Evolutionary conservation across 495 filamentous ascomycete genomes (phyloP).

Genomic region (Neurospora sp.): DNA sequence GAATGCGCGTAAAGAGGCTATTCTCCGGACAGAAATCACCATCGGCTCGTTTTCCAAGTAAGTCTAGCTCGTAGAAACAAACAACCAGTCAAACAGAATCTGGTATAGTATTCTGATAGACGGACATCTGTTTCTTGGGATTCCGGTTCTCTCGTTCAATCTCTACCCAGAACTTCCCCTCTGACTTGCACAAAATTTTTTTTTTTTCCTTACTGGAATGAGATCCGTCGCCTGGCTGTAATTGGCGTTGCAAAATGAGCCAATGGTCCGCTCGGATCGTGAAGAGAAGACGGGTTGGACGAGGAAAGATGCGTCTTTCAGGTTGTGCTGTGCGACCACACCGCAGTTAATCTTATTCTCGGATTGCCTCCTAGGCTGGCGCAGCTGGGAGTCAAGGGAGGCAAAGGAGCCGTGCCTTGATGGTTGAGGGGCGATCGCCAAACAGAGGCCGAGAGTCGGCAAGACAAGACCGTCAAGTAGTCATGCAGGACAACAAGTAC

Average conservation of each 20-base stretch:
- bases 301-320: constrained; percentile 20
- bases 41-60: background rate
- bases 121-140: background rate
- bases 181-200: constrained; percentile 4
- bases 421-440: constrained; percentile 17
- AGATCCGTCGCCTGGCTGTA: constrained; percentile 17
- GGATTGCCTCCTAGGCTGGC: constrained; percentile 9
- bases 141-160: constrained; percentile 5
- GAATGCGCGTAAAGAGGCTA: background rate
- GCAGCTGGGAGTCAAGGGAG: constrained; percentile 5
- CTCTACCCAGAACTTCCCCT: constrained; percentile 8
- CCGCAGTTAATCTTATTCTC: constrained; percentile 13
- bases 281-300: constrained; percentile 11
- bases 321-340: constrained; percentile 23
- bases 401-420: constrained; percentile 7
- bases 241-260: constrained; percentile 14
- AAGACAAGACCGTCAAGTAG: constrained; percentile 16
- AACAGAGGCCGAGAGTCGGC: constrained; percentile 15
- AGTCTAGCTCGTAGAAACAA: background rate
- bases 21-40: background rate
- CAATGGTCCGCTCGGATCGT: constrained; percentile 22
- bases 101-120: background rate
- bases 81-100: background rate
- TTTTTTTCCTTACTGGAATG: constrained; percentile 8
- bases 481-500: constrained; percentile 23